Percentiles rank a stretch among this genome's conserved stretches.
phyloP scores from a whole-genome alignment of 148 eudicot genomes.

The Nyssa sinensis region DNA sequence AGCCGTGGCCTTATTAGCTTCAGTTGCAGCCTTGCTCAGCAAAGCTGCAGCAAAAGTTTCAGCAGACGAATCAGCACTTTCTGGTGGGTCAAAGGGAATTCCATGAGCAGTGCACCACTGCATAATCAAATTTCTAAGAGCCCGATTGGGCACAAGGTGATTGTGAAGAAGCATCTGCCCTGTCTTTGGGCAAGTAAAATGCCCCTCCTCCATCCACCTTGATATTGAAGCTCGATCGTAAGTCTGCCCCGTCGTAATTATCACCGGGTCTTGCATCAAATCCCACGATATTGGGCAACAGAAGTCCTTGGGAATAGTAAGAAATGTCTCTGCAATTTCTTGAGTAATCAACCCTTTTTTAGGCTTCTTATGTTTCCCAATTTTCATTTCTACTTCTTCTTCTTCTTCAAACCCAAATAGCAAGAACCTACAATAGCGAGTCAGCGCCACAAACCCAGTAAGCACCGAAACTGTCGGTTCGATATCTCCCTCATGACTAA shows the following conservation, averaged over 20 bases:
- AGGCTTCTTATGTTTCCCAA: slow-evolving; percentile 28
- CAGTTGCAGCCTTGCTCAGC: slow-evolving; percentile 52
- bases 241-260: slow-evolving; percentile 68
- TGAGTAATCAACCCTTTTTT: slow-evolving; percentile 38
- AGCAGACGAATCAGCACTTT: slow-evolving; percentile 35
- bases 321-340: slow-evolving; percentile 52
- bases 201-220: slow-evolving; percentile 74
- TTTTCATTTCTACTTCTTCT: slow-evolving; percentile 42
- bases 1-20: slow-evolving; percentile 62
- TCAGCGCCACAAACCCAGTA: slow-evolving; percentile 58
- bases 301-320: slow-evolving; percentile 61
- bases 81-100: slow-evolving; percentile 30
- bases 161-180: slow-evolving; percentile 59
- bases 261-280: slow-evolving; percentile 72
- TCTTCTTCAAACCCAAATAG: slow-evolving; percentile 62
- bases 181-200: slow-evolving; percentile 71
- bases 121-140: slow-evolving; percentile 54
- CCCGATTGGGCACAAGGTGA: slow-evolving; percentile 53
- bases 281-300: slow-evolving; percentile 73
- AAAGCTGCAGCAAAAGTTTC: slow-evolving; percentile 28
- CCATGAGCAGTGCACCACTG: slow-evolving; percentile 64
- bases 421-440: slow-evolving; percentile 58
- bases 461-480: slow-evolving; percentile 58
- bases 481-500: slow-evolving; percentile 55
- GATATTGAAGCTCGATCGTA: slow-evolving; percentile 60